These are phyloP conservation scores for Brettanomyces naardenensis DNA, from an alignment of 805 yeast genomes.

Conservation along the genomic window DNA sequence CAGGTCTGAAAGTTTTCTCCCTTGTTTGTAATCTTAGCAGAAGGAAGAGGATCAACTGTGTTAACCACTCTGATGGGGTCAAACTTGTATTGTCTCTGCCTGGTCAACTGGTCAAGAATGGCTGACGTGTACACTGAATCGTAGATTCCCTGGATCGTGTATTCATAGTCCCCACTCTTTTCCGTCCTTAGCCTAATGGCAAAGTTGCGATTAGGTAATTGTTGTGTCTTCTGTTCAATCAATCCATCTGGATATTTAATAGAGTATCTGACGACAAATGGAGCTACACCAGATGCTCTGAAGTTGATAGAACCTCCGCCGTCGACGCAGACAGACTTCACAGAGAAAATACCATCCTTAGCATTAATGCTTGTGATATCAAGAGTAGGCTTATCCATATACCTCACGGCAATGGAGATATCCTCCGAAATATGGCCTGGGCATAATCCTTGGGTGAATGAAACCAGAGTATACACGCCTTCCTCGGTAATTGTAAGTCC, in stretches of 20 bases:
- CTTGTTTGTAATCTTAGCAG: constrained; percentile 26
- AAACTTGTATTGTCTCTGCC: constrained; percentile 16
- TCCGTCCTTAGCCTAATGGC: constrained; percentile 32
- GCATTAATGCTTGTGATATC: constrained; percentile 6
- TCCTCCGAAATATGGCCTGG: constrained; percentile 29
- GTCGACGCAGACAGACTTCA: constrained; percentile 19
- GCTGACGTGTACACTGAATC: constrained; percentile 54
- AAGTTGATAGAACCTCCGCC: constrained; percentile 23
- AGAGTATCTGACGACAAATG: constrained; percentile 65
- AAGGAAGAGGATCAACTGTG: constrained; percentile 55
- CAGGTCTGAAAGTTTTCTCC: constrained; percentile 22
- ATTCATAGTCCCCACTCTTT: constrained; percentile 52
- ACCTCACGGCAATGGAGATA: constrained; percentile 17
- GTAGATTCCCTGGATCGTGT: constrained; percentile 51
- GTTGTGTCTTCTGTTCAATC: constrained; percentile 28
- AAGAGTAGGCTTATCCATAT: constrained; percentile 24
- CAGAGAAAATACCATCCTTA: constrained; percentile 7
- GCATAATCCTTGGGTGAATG: constrained; percentile 37
- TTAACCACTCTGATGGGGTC: constrained; percentile 37
- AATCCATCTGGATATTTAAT: constrained; percentile 50
- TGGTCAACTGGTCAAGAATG: constrained; percentile 24
- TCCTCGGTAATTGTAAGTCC: constrained; percentile 29
- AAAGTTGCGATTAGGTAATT: constrained; percentile 36
- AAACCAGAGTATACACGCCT: constrained; percentile 34
- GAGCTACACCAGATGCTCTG: constrained; percentile 48